phyloP scores from a whole-genome alignment of 2,329 filamentous ascomycete species.

The Onygena corvina region DNA sequence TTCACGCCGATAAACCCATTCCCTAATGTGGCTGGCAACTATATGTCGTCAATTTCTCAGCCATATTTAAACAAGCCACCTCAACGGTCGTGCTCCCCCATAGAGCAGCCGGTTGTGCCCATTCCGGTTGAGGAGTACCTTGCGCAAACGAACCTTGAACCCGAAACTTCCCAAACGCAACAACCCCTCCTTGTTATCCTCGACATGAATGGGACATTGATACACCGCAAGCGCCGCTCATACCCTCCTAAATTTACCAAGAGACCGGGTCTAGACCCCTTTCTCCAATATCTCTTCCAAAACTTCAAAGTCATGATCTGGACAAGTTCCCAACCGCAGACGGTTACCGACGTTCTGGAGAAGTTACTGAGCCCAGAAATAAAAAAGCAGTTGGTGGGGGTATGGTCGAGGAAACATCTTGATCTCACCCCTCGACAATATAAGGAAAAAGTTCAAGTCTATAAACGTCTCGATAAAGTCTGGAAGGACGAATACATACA shows the following conservation, averaged over 20 bases:
- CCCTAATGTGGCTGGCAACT: not conserved
- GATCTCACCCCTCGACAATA: slow-evolving; percentile 55
- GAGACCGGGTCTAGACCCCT: slow-evolving; percentile 55
- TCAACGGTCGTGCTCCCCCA: not conserved
- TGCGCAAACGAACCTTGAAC: slow-evolving; percentile 37
- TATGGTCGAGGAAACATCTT: slow-evolving; percentile 70
- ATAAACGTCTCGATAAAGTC: slow-evolving; percentile 66
- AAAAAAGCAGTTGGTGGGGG: slow-evolving; percentile 47
- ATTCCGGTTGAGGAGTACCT: slow-evolving; percentile 51
- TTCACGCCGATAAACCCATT: not conserved
- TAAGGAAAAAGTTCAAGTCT: slow-evolving; percentile 62
- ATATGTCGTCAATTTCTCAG: not conserved
- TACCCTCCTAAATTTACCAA: slow-evolving; percentile 45
- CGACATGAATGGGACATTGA: slow-evolving; percentile 85
- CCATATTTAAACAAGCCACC: not conserved
- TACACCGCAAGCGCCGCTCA: slow-evolving; percentile 52
- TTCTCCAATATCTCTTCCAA: slow-evolving; percentile 61
- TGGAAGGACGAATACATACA: slow-evolving; percentile 48
- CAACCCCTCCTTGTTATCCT: slow-evolving; percentile 67
- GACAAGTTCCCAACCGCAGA: slow-evolving; percentile 69
- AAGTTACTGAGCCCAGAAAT: slow-evolving; percentile 48
- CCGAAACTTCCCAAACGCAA: slow-evolving; percentile 35
- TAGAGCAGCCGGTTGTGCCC: slow-evolving; percentile 40
- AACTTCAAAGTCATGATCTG: slow-evolving; percentile 76
- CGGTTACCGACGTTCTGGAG: slow-evolving; percentile 51